A percentile compares a stretch with the other conserved stretches of the same genome.
Conservation (phyloP, 2,329 filamentous ascomycete genomes). For the Nectriaceae sp. region DNA sequence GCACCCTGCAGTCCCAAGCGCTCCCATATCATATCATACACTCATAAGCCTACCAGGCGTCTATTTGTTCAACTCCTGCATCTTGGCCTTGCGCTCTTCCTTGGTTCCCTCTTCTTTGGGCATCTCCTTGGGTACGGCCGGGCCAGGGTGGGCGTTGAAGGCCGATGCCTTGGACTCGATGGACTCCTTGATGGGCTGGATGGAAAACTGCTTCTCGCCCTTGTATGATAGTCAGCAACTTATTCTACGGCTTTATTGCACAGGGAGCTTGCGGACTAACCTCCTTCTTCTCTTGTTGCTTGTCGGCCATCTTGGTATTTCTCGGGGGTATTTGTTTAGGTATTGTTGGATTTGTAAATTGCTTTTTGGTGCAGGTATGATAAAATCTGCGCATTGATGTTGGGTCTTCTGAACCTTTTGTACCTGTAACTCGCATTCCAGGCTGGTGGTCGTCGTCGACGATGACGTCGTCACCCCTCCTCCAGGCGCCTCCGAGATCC, state of each 20-base stretch:
- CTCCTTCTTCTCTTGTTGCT: slow-evolving; percentile 34
- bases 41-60: not conserved
- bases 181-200: slow-evolving; percentile 46
- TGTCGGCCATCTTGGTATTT: slow-evolving; percentile 28
- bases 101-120: slow-evolving; percentile 61
- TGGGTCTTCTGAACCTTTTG: slow-evolving; percentile 21
- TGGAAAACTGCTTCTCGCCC: slow-evolving; percentile 47
- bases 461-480: slow-evolving; percentile 28
- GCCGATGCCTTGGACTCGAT: slow-evolving; percentile 51
- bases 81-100: slow-evolving; percentile 67
- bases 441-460: slow-evolving; percentile 8
- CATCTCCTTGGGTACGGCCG: slow-evolving; percentile 56
- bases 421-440: slow-evolving; percentile 16
- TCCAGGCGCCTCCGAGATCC: slow-evolving; percentile 13
- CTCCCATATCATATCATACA: not conserved
- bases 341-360: slow-evolving; percentile 1
- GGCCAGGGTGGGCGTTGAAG: slow-evolving; percentile 59
- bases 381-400: slow-evolving; percentile 8
- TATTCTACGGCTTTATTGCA: not conserved
- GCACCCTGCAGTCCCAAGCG: not conserved
- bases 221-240: slow-evolving; percentile 11
- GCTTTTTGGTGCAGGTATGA: not conserved
- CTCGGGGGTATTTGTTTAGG: slow-evolving; percentile 2
- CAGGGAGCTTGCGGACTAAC: slow-evolving; percentile 16
- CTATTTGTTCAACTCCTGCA: slow-evolving; percentile 65